Conservation (phyloP, 2,329 filamentous ascomycete genomes). For the Alternaria sp. region DNA sequence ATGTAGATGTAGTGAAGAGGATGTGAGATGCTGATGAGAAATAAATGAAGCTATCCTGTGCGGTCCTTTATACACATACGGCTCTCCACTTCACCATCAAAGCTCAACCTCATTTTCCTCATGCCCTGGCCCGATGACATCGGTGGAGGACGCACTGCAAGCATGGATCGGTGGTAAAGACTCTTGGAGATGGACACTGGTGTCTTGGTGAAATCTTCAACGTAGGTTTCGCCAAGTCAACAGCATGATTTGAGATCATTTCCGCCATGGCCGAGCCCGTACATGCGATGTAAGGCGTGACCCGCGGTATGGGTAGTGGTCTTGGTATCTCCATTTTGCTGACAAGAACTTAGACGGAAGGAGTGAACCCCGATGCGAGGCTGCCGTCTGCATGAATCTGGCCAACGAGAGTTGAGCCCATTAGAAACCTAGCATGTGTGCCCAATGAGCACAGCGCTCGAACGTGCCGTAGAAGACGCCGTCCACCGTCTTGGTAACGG, state of each 20-base stretch:
- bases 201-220: conserved; percentile 11
- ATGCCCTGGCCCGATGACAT: conserved; percentile 23
- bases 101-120: background rate
- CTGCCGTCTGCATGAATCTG: background rate
- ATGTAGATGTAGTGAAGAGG: background rate
- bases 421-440: background rate
- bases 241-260: conserved; percentile 13
- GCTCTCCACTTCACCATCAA: conserved; percentile 7
- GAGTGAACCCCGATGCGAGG: background rate
- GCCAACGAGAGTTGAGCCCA: background rate
- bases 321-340: conserved; percentile 11
- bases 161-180: conserved; percentile 6
- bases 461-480: conserved; percentile 1
- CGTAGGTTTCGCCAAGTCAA: conserved; percentile 23
- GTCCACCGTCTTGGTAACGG: conserved; percentile 8
- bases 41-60: background rate
- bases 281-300: background rate
- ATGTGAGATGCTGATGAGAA: conserved; percentile 10
- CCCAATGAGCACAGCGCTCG: conserved; percentile 3
- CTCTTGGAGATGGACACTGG: conserved; percentile 20
- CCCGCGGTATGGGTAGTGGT: background rate
- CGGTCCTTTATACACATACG: conserved; percentile 24
- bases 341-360: background rate
- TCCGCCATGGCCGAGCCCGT: background rate
- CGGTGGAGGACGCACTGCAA: conserved; percentile 7